Evolutionary conservation across 176 grass and related monocot species (phyloP).

Genomic region (Avena eriantha): DNA sequence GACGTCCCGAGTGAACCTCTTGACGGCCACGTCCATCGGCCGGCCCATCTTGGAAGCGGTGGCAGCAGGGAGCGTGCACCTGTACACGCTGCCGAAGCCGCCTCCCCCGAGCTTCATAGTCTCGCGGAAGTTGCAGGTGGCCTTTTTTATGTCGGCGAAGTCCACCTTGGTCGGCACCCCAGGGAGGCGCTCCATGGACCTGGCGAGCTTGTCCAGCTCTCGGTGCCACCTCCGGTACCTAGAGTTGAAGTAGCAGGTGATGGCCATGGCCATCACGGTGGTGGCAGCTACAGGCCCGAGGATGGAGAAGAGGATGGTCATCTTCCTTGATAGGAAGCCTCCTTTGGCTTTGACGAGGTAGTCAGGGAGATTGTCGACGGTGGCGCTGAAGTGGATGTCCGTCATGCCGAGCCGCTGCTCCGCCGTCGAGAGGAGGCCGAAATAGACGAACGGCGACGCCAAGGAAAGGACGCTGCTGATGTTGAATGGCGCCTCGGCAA

Average conservation of each 20-base stretch:
- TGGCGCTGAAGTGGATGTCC: neutral
- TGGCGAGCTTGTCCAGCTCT: neutral
- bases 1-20: constrained; percentile 13
- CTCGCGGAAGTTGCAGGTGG: constrained; percentile 1
- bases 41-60: neutral
- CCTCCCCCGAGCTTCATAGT: neutral
- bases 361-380: neutral
- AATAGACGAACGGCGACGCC: neutral
- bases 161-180: constrained; percentile 10
- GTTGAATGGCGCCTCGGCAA: neutral
- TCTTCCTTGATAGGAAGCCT: neutral
- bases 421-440: neutral
- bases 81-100: neutral
- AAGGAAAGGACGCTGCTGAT: neutral
- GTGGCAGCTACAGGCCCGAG: neutral
- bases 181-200: constrained; percentile 14
- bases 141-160: constrained; percentile 2
- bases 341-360: neutral
- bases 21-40: constrained; percentile 20
- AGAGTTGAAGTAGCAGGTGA: neutral
- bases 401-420: neutral
- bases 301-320: neutral
- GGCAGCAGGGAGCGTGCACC: neutral
- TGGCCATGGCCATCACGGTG: neutral
- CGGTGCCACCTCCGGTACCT: constrained; percentile 2